Base-by-base conservation (phyloP, 441 rosid genomes). In the Populus hybrid region DNA sequence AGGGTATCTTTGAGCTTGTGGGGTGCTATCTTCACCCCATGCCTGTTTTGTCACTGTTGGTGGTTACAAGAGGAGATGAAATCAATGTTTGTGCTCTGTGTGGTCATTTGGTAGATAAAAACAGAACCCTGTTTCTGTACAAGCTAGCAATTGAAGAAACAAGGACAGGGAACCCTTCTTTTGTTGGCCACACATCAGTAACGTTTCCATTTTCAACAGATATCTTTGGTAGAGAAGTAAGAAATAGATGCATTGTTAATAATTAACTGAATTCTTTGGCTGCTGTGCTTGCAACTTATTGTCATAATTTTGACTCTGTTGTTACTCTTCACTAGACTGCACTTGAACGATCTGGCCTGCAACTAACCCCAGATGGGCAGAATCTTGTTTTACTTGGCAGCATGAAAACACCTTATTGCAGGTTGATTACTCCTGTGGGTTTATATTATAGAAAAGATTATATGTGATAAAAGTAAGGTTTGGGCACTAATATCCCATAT, bases 21-120 rank as follows among this genome's bases (percentile, higher is more conserved):
- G 99, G 99, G 78, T 85, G 97, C 87, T 96, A 96, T 87, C 80
- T 86, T 72, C 97, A 89, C 75, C 96, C 90, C 38, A 66, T 81
- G 84, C 97, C 93, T 40, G 77, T 93, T 84, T 80, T 85, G 74
- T 85, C 91, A 36, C 81, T 96, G 73, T 77, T 85, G 81, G 82
- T 93, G 79, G 84, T 87, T 75, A 71, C 84, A 80, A 78, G 76
- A 32, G 94, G 85, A 67, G 82, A 83, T 88, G 91, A 88, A 83
- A 83, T 92, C 74, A 87, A 85, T 74, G 76, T 96, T 67, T 93
- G 91, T 77, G 89, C 81, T 81, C 76, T 87, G 75, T 90, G 97
- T 86, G 93, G 91, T 77, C 85, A 78, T 77, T 77, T 76, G 38
- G 81, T 46, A 72, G 87, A 90, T 71, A 83, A 75, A 74, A 78